phyloP scores from a whole-genome alignment of 2,329 filamentous ascomycete species.

The Calonectria honghensis region DNA sequence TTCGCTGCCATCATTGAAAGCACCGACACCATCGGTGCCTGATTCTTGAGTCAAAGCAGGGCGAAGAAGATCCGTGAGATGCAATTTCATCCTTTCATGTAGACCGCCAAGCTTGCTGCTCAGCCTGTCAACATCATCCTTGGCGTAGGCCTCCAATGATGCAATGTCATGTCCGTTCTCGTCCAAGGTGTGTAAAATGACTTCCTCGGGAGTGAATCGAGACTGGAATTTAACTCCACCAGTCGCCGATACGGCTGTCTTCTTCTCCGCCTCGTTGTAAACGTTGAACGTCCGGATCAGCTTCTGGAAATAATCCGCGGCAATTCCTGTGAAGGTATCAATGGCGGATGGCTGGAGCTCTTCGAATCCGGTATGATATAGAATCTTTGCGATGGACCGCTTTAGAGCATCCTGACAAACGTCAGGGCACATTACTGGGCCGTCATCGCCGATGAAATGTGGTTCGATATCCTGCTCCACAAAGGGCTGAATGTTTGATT shows the following conservation, averaged over 20 bases:
- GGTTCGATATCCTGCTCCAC: constrained; percentile 89
- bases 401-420: constrained; percentile 90
- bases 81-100: constrained; percentile 95
- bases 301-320: constrained; percentile 91
- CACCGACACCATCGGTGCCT: constrained; percentile 88
- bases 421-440: constrained; percentile 89
- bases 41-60: constrained; percentile 86
- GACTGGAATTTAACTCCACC: constrained; percentile 71
- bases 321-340: constrained; percentile 91
- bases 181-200: constrained; percentile 88
- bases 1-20: constrained; percentile 97
- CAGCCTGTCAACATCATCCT: constrained; percentile 93
- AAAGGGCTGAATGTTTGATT: constrained; percentile 94
- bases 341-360: constrained; percentile 96
- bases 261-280: constrained; percentile 89
- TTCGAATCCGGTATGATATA: constrained; percentile 97
- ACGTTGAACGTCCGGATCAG: constrained; percentile 86
- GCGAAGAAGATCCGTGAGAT: constrained; percentile 93
- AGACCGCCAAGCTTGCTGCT: constrained; percentile 86
- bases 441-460: constrained; percentile 92
- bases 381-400: constrained; percentile 93
- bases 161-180: constrained; percentile 90
- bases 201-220: constrained; percentile 88
- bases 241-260: constrained; percentile 68
- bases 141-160: constrained; percentile 88